Conservation (phyloP, 176 grass and related monocot genomes). For the Alloteropsis semialata region DNA sequence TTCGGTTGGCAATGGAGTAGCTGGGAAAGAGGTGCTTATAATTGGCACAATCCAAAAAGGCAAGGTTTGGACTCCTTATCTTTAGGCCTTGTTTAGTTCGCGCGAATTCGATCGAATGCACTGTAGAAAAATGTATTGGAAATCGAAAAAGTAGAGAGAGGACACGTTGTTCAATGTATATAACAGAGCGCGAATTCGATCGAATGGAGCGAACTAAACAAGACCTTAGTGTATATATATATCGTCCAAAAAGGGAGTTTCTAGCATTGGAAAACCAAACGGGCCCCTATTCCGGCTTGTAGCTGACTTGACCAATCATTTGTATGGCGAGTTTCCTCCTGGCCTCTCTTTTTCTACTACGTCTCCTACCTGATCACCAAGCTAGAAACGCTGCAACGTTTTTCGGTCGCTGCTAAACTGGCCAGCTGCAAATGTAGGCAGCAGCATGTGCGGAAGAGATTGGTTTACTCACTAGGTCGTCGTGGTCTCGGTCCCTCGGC, state of each 20-base stretch:
- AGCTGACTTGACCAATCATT: slow-evolving; percentile 30
- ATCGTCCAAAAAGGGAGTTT: slow-evolving; percentile 8
- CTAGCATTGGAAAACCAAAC: too few relatives aligned
- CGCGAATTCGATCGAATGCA: too few relatives aligned
- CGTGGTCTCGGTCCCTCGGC: slow-evolving; percentile 19
- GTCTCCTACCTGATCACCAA: background rate
- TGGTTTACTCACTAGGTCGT: slow-evolving; percentile 47
- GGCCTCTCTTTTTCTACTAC: background rate
- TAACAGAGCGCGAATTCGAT: too few relatives aligned
- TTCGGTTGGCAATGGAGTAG: background rate
- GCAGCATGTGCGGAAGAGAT: background rate
- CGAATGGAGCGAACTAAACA: too few relatives aligned
- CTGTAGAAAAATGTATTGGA: too few relatives aligned
- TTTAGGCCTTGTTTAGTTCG: too few relatives aligned
- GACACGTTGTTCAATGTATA: too few relatives aligned
- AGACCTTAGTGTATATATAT: too few relatives aligned
- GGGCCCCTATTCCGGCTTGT: slow-evolving; percentile 4
- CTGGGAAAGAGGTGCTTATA: background rate
- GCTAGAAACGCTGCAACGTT: background rate
- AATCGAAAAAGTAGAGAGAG: too few relatives aligned
- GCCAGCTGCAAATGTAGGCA: too few relatives aligned
- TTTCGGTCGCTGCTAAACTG: background rate
- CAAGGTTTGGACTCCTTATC: slow-evolving; percentile 29
- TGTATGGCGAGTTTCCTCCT: background rate
- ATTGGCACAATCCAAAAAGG: slow-evolving; percentile 12